phyloP scores from a whole-genome alignment of 345 rosid species.

The Trapa bicornis region DNA sequence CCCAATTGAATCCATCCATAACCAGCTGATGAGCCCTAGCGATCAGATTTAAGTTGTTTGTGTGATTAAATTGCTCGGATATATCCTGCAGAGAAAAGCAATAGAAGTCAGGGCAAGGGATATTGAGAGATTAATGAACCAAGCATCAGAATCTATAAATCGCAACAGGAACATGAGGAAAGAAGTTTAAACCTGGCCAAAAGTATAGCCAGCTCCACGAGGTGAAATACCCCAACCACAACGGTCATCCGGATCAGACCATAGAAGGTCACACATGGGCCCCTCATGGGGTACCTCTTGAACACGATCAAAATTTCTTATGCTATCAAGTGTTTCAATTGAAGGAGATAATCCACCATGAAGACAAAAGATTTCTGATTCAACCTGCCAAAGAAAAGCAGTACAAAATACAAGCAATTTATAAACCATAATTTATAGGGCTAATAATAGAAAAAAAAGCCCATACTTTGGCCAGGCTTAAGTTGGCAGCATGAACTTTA shows the following conservation, averaged over 20 bases:
- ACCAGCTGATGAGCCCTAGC: slow-evolving; percentile 98
- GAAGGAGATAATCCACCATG: slow-evolving; percentile 99
- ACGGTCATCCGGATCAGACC: slow-evolving; percentile 98
- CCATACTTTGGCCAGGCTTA: too few relatives aligned
- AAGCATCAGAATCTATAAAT: not conserved
- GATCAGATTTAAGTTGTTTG: slow-evolving; percentile 75
- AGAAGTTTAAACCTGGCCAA: slow-evolving; percentile 56
- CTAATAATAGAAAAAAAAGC: too few relatives aligned
- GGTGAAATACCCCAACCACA: slow-evolving; percentile 99
- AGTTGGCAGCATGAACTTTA: too few relatives aligned
- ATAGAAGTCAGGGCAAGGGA: slow-evolving; percentile 7
- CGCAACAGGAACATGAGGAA: not conserved
- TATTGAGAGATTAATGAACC: not conserved
- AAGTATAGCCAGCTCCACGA: slow-evolving; percentile 96
- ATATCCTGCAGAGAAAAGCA: slow-evolving; percentile 46
- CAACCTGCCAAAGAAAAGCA: slow-evolving; percentile 43
- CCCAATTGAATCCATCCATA: slow-evolving; percentile 99
- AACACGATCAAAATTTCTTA: slow-evolving; percentile 86
- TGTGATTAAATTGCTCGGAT: slow-evolving; percentile 93
- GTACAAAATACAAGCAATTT: slow-evolving; percentile 3
- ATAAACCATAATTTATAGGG: not conserved
- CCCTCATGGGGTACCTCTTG: slow-evolving; percentile 99
- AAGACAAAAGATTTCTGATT: slow-evolving; percentile 95
- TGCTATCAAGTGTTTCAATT: slow-evolving; percentile 89
- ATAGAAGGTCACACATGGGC: slow-evolving; percentile 96